These are phyloP conservation scores for Hordeum marinum DNA, from an alignment of 176 grass and related monocot genomes.

Conservation along the genomic window DNA sequence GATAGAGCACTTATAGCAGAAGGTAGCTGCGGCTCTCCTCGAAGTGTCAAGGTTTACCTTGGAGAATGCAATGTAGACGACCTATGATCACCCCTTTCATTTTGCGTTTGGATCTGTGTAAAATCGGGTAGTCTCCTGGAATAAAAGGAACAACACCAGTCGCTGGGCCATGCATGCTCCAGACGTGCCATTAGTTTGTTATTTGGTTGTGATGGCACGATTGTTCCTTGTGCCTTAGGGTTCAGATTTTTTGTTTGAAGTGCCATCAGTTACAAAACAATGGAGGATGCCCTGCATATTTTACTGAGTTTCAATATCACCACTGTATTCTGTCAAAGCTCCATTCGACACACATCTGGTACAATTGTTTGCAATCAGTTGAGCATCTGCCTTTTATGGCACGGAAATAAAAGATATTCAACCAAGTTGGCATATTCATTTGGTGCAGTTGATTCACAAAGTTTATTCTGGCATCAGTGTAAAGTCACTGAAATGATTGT, in stretches of 20 bases:
- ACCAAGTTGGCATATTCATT: slow-evolving; percentile 8
- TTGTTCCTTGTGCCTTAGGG: slow-evolving; percentile 30
- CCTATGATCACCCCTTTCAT: slow-evolving; percentile 31
- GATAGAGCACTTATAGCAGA: slow-evolving; percentile 97
- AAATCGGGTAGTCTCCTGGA: slow-evolving; percentile 23
- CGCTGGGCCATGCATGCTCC: slow-evolving; percentile 1
- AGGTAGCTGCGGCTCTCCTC: slow-evolving; percentile 88
- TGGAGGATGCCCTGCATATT: background rate
- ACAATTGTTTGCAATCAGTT: background rate
- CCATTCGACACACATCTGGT: background rate
- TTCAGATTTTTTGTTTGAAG: background rate
- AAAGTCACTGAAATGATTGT: background rate
- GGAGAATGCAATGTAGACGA: slow-evolving; percentile 85
- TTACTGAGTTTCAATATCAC: background rate
- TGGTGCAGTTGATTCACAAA: background rate
- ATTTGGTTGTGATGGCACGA: background rate
- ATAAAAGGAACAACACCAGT: slow-evolving; percentile 22
- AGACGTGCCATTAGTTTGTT: slow-evolving; percentile 25
- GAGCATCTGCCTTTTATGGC: background rate
- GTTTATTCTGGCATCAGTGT: background rate
- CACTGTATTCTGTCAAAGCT: background rate
- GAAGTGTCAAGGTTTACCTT: slow-evolving; percentile 83
- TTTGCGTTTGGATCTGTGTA: slow-evolving; percentile 26
- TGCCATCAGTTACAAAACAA: background rate
- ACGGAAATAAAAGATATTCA: background rate